Conservation (phyloP, 768 basidiomycete species). For the Clitopilus passeckerianus region DNA sequence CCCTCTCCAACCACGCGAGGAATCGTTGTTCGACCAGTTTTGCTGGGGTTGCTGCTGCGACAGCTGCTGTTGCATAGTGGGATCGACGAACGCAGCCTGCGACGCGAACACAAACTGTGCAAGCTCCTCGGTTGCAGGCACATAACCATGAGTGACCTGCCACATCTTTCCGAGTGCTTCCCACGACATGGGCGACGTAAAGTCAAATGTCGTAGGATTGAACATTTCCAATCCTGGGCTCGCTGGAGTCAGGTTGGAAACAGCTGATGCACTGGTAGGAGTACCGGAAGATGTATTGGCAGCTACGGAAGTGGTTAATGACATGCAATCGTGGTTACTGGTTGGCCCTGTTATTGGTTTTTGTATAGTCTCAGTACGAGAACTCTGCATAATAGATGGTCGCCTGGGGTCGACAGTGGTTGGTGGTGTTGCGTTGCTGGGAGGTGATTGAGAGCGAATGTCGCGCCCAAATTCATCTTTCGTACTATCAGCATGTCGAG, state of each 20-base stretch:
- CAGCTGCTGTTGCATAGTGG: conserved; percentile 11
- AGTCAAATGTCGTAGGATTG: conserved; percentile 70
- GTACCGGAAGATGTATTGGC: conserved; percentile 53
- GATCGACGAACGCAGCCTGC: conserved; percentile 16
- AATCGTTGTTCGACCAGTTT: conserved; percentile 12
- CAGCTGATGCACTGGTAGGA: conserved; percentile 31
- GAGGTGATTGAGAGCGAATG: conserved; percentile 54
- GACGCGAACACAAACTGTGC: conserved; percentile 64
- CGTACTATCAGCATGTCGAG: conserved; percentile 27
- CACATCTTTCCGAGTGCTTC: conserved; percentile 77
- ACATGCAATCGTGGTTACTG: conserved; percentile 42
- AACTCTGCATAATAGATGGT: not conserved
- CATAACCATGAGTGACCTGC: conserved; percentile 60
- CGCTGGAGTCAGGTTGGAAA: conserved; percentile 27
- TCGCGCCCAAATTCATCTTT: conserved; percentile 90
- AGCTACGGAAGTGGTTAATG: conserved; percentile 46
- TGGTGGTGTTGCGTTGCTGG: conserved; percentile 20
- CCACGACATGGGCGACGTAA: conserved; percentile 71
- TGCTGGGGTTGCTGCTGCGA: conserved; percentile 10
- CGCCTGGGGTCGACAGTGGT: conserved; percentile 11
- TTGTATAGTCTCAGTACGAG: conserved; percentile 20
- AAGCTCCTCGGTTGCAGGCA: conserved; percentile 71
- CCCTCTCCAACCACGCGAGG: conserved; percentile 23
- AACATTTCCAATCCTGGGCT: conserved; percentile 59
- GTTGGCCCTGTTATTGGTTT: conserved; percentile 34